Conservation (phyloP, 73 alveolate species). For the Uronychia binucleata region DNA sequence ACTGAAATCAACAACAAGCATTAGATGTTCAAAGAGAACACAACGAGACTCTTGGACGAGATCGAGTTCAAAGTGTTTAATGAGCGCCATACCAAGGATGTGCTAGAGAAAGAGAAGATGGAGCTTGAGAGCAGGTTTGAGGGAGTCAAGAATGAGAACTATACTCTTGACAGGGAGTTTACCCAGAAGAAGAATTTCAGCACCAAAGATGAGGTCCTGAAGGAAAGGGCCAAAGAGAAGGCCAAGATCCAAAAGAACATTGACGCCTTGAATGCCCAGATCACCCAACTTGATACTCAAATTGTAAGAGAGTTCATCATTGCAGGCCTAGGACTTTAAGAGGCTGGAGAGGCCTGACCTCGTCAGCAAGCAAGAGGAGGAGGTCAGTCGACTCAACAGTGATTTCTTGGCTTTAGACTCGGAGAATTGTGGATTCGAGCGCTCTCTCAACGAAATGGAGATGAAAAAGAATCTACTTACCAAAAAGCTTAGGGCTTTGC, state of each 20-base stretch:
- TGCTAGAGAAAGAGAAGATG: conserved; percentile 17
- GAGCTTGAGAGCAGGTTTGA: conserved; percentile 17
- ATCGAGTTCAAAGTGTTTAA: conserved; percentile 54
- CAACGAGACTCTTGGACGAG: conserved; percentile 34
- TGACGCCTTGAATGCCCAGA: not conserved
- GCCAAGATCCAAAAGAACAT: conserved; percentile 32
- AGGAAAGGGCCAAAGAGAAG: conserved; percentile 60
- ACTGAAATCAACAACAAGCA: conserved; percentile 64
- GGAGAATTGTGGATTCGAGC: conserved; percentile 20
- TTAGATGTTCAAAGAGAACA: conserved; percentile 49
- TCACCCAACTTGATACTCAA: not conserved
- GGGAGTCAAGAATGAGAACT: conserved; percentile 42
- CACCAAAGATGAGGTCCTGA: conserved; percentile 67
- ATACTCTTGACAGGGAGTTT: conserved; percentile 50
- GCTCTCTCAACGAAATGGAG: conserved; percentile 60
- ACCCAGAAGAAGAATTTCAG: conserved; percentile 64
- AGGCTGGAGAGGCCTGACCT: not conserved
- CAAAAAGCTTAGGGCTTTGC: conserved; percentile 54
- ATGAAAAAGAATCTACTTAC: conserved; percentile 36
- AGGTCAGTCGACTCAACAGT: conserved; percentile 46
- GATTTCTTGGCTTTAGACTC: conserved; percentile 29
- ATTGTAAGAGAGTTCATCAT: too few relatives aligned
- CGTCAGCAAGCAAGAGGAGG: conserved; percentile 36
- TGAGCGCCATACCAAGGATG: conserved; percentile 49
- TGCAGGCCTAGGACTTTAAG: not conserved